Base-by-base conservation (phyloP, 164 flowering plant genomes). In the Nymphaea thermarum region DNA sequence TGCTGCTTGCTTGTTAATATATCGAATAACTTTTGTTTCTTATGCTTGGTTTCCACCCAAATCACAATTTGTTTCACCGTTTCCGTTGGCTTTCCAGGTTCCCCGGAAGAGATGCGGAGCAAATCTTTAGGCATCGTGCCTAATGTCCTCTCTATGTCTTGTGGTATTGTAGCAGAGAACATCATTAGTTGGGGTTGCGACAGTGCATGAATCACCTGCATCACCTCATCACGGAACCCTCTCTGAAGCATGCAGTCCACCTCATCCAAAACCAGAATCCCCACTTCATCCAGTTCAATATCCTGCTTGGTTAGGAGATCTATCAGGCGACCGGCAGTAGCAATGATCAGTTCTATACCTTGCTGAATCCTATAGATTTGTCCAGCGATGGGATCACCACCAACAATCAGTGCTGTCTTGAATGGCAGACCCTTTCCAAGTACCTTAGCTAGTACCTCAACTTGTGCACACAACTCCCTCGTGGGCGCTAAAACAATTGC, bases 281-380 rank as follows among this genome's bases (percentile, higher is more conserved):
- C 78, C 36, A 93, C 75, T 66, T 78, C 84, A 70, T 85, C 87
- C 43, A 93, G 73, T 63, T 82, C 83, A 60, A 93, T 74, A 4
- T 93, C 88, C 72, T 93, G 84, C 78, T 91, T 93, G 16, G 80
- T 73, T 74, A 93, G 77, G 55, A 93, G 82, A 80, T 93, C 96
- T 66, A 89, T 85, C 5, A 93, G 91, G 79, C 98, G 84, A 12
- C 98, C 98, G 1, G 98, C 97, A 72, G 98, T 93, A 68, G 79
- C 98, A 60, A 93, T 79, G 57, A 93, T 85, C 69, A 91, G 73
- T 61, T 85, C 91, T 61, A 88, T 86, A 59, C 98, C 98, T 67
- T 86, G 84, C 62, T 80, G 79, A 66, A 93, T 77, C 43, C 97
- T 90, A 60, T 93, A 77, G 44, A 85, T 60, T 75, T 93, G 98